These are phyloP conservation scores for Cydonia oblonga DNA, from an alignment of 331 rosid genomes.

Conservation along the genomic window DNA sequence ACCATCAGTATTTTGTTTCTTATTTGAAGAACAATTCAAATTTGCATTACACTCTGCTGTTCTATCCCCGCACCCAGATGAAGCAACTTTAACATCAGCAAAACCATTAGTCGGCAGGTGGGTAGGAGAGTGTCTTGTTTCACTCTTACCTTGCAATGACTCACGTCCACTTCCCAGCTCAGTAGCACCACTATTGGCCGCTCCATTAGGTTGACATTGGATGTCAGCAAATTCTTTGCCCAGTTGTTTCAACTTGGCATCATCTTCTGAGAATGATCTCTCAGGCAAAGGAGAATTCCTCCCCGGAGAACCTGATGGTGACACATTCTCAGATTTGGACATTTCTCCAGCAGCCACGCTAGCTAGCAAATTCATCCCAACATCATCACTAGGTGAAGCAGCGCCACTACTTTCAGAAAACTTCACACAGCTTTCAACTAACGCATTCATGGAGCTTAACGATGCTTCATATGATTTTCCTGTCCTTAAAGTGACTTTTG, in stretches of 20 bases:
- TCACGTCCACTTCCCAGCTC: conserved; percentile 19
- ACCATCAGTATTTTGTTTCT: conserved; percentile 15
- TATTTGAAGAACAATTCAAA: conserved; percentile 15
- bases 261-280: conserved; percentile 28
- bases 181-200: conserved; percentile 6
- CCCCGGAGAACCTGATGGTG: conserved; percentile 46
- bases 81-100: conserved; percentile 6
- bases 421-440: conserved; percentile 70
- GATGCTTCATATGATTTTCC: conserved; percentile 58
- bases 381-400: conserved; percentile 45
- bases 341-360: conserved; percentile 84
- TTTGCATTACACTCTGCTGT: conserved; percentile 2
- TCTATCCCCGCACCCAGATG: conserved; percentile 6
- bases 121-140: conserved; percentile 13
- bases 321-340: conserved; percentile 38
- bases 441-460: conserved; percentile 58
- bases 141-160: conserved; percentile 18
- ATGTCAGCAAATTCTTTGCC: conserved; percentile 28
- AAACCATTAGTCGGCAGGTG: not conserved
- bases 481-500: conserved; percentile 30
- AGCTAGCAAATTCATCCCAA: conserved; percentile 84
- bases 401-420: conserved; percentile 46
- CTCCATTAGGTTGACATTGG: conserved; percentile 22
- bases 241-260: conserved; percentile 25
- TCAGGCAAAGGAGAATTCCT: conserved; percentile 38